A percentile compares a stretch with the other conserved stretches of the same genome.
These are phyloP conservation scores for Penicillium subrubescens DNA, from an alignment of 495 filamentous ascomycete species.

Conservation along the genomic window DNA sequence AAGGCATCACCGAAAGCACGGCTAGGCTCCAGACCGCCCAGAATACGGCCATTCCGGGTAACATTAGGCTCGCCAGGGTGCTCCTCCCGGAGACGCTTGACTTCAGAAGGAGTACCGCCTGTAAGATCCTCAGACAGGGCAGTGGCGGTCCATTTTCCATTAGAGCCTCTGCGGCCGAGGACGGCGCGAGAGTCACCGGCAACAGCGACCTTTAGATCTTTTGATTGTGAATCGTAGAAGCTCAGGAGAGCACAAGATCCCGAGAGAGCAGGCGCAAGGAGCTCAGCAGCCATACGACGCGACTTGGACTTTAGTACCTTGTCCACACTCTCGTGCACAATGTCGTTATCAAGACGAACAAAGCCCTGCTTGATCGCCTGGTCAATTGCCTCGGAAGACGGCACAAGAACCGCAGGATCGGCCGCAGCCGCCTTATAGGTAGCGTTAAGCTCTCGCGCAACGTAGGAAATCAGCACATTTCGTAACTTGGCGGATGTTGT, in stretches of 20 bases:
- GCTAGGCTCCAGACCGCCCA: slow-evolving; percentile 88
- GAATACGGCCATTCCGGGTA: slow-evolving; percentile 81
- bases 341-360: slow-evolving; percentile 84
- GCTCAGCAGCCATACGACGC: slow-evolving; percentile 82
- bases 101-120: slow-evolving; percentile 81
- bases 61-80: slow-evolving; percentile 89
- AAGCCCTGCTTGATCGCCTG: slow-evolving; percentile 92
- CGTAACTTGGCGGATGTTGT: slow-evolving; percentile 96
- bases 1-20: slow-evolving; percentile 93
- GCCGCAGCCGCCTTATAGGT: slow-evolving; percentile 78
- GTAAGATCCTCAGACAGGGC: slow-evolving; percentile 92
- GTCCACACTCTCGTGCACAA: slow-evolving; percentile 84
- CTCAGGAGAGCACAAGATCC: slow-evolving; percentile 95
- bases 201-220: slow-evolving; percentile 85
- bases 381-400: slow-evolving; percentile 78
- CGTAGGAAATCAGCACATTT: slow-evolving; percentile 85
- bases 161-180: slow-evolving; percentile 73
- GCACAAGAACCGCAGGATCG: slow-evolving; percentile 57
- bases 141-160: slow-evolving; percentile 91
- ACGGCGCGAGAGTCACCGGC: slow-evolving; percentile 95
- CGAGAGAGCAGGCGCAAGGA: slow-evolving; percentile 88
- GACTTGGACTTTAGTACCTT: slow-evolving; percentile 87
- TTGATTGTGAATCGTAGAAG: slow-evolving; percentile 87
- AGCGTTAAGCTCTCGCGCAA: slow-evolving; percentile 89
- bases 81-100: slow-evolving; percentile 72